Base-by-base conservation (phyloP, 2,329 filamentous ascomycete genomes). In the Rosellinia necatrix region DNA sequence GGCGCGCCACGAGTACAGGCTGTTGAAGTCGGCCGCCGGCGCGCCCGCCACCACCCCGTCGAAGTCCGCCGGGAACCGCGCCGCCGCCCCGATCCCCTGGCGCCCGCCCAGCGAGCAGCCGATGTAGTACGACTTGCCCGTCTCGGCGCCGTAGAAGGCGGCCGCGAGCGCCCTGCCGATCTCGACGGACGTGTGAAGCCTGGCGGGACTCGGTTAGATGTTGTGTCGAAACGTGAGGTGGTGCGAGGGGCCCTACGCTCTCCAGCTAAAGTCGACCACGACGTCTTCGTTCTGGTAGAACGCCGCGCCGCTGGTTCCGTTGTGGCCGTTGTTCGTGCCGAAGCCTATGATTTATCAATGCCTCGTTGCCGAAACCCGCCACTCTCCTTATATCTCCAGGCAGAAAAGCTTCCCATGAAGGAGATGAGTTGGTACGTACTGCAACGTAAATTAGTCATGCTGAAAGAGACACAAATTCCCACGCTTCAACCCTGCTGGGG, bases 31-130 rank as follows among this genome's bases (percentile, higher is more conserved):
- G 3, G 73, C 58, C 6, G 80, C 80, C 4, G 74, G 72, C n/a
- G 67, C 65, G 2, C 79, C 78, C 2, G 80, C 81, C 1, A 85
- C 68, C 19, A 84, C 76, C 17, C 82, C 82, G 48, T 86, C 81
- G 48, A 84, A 86, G 57, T 85, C 81, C 0, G 78, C 71, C 0
- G 84, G 81, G 57, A 77, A 84, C 12, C 71, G 64, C 60, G 86
- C 77, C 0, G 80, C 77, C 6, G 78, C 76, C 49, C 80, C 81
- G 29, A 83, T 71, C 3, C 81, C 84, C 71, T 86, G 81, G 0
- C 83, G 74, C 1, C 84, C 83, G 6, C 85, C 84, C 0, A 81
- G 79, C 0, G 81, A 85, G 64, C 84, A 86, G 6, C 84, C 84
- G 2, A 79, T 64, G 58, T 79, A 86, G 68, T 86, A 86, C 0